A percentile compares a stretch with the other conserved stretches of the same genome.
Evolutionary conservation across 2,329 filamentous ascomycete genomes (phyloP).

Genomic region (Alternaria viburni): DNA sequence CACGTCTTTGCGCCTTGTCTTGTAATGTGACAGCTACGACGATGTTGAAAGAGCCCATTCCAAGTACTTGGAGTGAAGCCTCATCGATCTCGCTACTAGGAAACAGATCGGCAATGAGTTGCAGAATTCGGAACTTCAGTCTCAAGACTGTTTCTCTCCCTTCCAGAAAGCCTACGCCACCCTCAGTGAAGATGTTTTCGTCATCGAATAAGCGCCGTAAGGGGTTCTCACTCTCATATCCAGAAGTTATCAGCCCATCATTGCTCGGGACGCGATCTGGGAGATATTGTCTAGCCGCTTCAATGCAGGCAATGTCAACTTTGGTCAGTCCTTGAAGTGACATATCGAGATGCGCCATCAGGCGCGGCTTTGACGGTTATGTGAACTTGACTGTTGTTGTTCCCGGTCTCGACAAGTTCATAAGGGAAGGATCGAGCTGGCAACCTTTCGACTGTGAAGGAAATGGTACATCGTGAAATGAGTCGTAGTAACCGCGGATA

Average conservation of each 20-base stretch:
- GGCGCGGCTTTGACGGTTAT: not conserved
- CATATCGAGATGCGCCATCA: not conserved
- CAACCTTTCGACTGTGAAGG: no score
- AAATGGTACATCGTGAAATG: no score
- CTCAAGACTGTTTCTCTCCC: not conserved
- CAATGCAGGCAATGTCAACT: not conserved
- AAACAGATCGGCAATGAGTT: not conserved
- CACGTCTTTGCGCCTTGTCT: not conserved
- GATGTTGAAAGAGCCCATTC: slow-evolving; percentile 1
- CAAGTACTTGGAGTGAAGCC: not conserved
- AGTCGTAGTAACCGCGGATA: no score
- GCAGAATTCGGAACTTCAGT: not conserved
- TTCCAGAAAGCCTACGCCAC: not conserved
- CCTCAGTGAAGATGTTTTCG: not conserved
- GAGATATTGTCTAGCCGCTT: not conserved
- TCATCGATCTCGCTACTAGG: not conserved
- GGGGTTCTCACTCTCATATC: not conserved
- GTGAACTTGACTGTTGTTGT: fast-evolving
- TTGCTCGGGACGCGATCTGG: not conserved
- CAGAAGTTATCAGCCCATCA: not conserved
- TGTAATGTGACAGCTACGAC: not conserved
- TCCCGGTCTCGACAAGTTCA: no score
- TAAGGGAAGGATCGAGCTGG: no score
- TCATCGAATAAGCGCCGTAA: not conserved
- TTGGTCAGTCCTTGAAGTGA: not conserved